Evolutionary conservation across 768 basidiomycete genomes (phyloP).

Genomic region (Mycena vitilis): DNA sequence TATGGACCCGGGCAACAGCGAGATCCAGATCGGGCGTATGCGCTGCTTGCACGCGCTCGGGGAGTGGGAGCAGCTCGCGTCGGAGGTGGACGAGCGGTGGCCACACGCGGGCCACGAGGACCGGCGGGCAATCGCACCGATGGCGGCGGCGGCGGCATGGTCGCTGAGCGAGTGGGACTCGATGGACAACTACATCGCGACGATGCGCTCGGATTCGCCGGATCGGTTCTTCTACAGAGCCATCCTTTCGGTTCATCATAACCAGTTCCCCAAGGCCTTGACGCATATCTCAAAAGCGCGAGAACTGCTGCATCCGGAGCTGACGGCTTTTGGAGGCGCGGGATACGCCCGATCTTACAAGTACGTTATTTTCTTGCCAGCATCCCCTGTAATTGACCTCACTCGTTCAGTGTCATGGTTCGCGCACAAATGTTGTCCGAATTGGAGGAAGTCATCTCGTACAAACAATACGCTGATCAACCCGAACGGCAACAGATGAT

Average conservation of each 20-base stretch:
- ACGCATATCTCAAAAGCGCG: constrained; percentile 92
- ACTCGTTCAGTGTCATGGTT: constrained; percentile 82
- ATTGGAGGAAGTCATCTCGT: constrained; percentile 95
- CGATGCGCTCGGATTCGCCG: constrained; percentile 93
- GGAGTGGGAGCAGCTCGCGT: constrained; percentile 94
- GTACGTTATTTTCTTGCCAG: constrained; percentile 57
- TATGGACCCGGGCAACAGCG: constrained; percentile 79
- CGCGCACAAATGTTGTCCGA: constrained; percentile 99
- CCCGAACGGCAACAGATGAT: constrained; percentile 90
- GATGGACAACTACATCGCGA: constrained; percentile 97
- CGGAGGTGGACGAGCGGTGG: constrained; percentile 92
- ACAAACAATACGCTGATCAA: constrained; percentile 95
- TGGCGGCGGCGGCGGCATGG: constrained; percentile 98
- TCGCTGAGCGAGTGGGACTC: constrained; percentile 96
- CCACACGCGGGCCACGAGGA: constrained; percentile 83
- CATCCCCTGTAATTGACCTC: background rate
- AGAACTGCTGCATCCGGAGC: constrained; percentile 90
- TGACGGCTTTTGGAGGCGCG: constrained; percentile 92
- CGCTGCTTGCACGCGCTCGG: constrained; percentile 98
- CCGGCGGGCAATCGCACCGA: constrained; percentile 91
- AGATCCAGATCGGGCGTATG: constrained; percentile 90
- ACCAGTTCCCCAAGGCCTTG: constrained; percentile 93
- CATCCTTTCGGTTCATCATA: constrained; percentile 95
- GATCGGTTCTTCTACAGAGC: constrained; percentile 97
- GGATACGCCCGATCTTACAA: constrained; percentile 98